Evolutionary conservation across 2,329 filamentous ascomycete species (phyloP), one percentile per base, ranked within the genome.

Genomic region (Pezicula carpinea): DNA sequence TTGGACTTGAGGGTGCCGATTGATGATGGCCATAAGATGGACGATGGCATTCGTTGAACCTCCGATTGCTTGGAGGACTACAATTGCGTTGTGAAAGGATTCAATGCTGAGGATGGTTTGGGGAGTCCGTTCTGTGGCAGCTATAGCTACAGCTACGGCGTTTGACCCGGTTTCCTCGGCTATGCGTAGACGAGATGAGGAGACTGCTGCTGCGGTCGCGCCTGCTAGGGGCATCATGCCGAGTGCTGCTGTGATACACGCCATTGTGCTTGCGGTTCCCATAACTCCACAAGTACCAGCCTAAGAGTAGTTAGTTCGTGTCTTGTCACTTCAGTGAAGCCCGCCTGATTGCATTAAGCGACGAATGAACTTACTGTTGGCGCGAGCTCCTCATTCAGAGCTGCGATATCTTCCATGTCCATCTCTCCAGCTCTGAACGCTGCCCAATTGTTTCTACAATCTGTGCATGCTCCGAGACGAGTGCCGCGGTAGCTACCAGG

Each of bases 371-470:
- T 54, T 59, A 82, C 80, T 0, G 84, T 88, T 0, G 85, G 85
- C 0, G 84, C 84, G 6, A 89, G 69, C 56, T 89, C 85, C 39
- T 87, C 83, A 51, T 88, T 89, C 22, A 89, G 74, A 2, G 72
- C 77, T 1, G 76, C 71, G 19, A 89, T 87, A 49, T 88, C 85
- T 59, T 89, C 85, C 2, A 89, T 77, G 52, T 87, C 83, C 6
- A 88, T 75, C 5, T 73, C 69, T 0, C 82, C 82, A 0, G 82
- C 83, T 15, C 85, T 70, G 47, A 79, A 89, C 0, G 72, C 75
- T 1, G 83, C 85, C 85, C 85, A 89, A 52, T 85, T 87, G 57
- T 79, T 86, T 10, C 85, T 71, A 49, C 85, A 89, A 56, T 89
- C 85, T 0, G 85, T 89, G 51, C 85, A 89, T 5, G 85, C 85